Conservation (phyloP, 805 yeast genomes). For the Myxozyma lipomycoides region DNA sequence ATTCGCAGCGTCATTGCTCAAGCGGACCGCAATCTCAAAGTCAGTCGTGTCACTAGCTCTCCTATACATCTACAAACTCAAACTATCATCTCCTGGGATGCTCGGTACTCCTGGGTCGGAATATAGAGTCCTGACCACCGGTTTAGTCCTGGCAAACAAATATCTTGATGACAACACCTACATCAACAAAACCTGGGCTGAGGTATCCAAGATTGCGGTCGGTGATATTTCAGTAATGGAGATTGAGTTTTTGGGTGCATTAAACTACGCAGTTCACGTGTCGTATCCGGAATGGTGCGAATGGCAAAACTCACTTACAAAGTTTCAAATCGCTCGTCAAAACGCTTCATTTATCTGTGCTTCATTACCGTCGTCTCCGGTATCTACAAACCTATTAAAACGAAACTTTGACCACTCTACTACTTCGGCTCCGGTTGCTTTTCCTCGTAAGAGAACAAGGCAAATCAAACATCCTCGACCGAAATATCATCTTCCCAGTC, state of each 20-base stretch:
- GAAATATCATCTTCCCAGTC: neutral
- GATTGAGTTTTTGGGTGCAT: conserved; percentile 18
- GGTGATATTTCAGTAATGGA: conserved; percentile 41
- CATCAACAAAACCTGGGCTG: conserved; percentile 91
- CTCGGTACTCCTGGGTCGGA: conserved; percentile 37
- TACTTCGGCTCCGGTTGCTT: neutral
- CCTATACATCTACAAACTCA: conserved; percentile 35
- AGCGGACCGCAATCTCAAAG: conserved; percentile 35
- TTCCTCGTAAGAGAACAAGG: neutral
- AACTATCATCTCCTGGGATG: conserved; percentile 27
- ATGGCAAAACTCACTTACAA: conserved; percentile 16
- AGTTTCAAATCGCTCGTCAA: conserved; percentile 13
- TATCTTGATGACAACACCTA: conserved; percentile 96
- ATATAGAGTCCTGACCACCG: conserved; percentile 47
- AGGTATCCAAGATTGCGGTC: conserved; percentile 81
- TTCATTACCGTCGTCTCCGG: conserved; percentile 22
- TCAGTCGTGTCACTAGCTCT: conserved; percentile 36
- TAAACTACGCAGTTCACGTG: conserved; percentile 18
- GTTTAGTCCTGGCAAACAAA: conserved; percentile 83
- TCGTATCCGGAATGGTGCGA: conserved; percentile 10
- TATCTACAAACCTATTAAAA: neutral
- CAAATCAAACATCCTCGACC: neutral
- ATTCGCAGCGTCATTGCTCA: conserved; percentile 33
- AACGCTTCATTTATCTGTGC: conserved; percentile 12
- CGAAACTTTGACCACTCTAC: neutral